Evolutionary conservation across 148 eudicot species (phyloP), one percentile per base, ranked within the genome.

Genomic region (Suaeda aralocaspica): DNA sequence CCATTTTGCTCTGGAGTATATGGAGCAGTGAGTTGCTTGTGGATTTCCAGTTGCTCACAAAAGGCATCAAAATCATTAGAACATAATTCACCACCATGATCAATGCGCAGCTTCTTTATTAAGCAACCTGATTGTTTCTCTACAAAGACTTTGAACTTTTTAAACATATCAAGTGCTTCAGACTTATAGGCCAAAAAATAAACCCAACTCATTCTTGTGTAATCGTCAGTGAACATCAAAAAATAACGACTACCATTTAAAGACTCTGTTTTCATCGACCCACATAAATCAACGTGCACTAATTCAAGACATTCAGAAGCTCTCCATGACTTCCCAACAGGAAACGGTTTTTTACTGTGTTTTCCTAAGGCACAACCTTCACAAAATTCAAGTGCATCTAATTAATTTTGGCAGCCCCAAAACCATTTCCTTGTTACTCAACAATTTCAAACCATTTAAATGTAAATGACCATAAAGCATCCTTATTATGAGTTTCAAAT

Each of bases 381-480:
- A 46, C 51, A 46, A 26, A 66, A 25, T 10, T 14, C 30, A 25
- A 24, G 19, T 9, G 16, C 33, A 45, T 14, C 36, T 6, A 66
- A 39, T 14, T 14, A 13, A 1, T 45, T n/a, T n/a, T n/a, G n/a
- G n/a, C n/a, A n/a, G n/a, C n/a, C n/a, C n/a, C n/a, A n/a, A n/a
- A n/a, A n/a, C 36, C 55, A 45, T 66, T 1, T 26, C n/a, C 6
- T 46, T 66, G 2, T 66, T 15, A 25, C 9, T 66, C 36, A 66
- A 25, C 2, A 75, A 15, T 39, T 50, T 67, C 29, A 77, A 36
- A 10, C 77, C 74, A 10, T 45, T 66, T 0, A 56, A 9, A 59
- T 77, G 58, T 49, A 77, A 67, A 13, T 78, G 72, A 9, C 77
- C 81, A 69, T 57, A 78, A 8, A 39, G 65, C 4, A 74, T n/a